A percentile compares a stretch with the other conserved stretches of the same genome.
Evolutionary conservation across 2,329 filamentous ascomycete genomes (phyloP).

Genomic region (Bipolaris zeicola): DNA sequence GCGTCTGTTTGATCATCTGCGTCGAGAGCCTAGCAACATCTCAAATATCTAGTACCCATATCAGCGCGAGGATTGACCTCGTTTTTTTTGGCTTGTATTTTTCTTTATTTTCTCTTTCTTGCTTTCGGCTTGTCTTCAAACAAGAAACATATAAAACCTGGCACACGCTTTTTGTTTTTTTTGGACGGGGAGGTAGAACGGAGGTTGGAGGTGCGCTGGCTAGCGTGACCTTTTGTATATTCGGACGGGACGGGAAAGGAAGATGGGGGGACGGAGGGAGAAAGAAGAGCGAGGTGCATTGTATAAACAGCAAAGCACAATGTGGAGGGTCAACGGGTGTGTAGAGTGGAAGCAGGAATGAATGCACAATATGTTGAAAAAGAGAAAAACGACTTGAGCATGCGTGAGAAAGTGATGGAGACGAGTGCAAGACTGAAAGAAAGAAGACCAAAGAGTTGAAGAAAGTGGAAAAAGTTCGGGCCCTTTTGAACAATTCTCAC

Average conservation of each 20-base stretch:
- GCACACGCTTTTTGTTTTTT: slow-evolving; percentile 6
- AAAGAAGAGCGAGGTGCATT: background rate
- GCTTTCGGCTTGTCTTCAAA: slow-evolving; percentile 14
- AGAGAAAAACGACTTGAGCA: background rate
- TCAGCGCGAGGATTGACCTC: slow-evolving; percentile 4
- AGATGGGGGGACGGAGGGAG: background rate
- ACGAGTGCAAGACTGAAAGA: background rate
- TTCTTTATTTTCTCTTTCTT: background rate
- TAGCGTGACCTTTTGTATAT: slow-evolving; percentile 7
- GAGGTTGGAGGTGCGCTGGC: background rate
- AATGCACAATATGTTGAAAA: background rate
- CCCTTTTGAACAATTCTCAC: background rate
- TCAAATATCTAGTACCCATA: slow-evolving; percentile 7
- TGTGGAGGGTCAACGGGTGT: background rate
- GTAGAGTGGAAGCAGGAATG: background rate
- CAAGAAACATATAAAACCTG: slow-evolving; percentile 26
- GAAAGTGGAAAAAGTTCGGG: background rate
- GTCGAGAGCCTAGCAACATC: slow-evolving; percentile 43
- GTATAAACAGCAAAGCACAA: background rate
- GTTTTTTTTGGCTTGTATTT: background rate
- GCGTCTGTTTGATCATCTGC: slow-evolving; percentile 27
- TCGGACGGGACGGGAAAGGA: background rate
- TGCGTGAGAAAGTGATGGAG: background rate
- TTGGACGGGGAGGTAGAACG: background rate
- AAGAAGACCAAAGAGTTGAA: background rate